These are phyloP conservation scores for Knufia fluminis DNA, from an alignment of 2,329 filamentous ascomycete genomes.

Conservation along the genomic window DNA sequence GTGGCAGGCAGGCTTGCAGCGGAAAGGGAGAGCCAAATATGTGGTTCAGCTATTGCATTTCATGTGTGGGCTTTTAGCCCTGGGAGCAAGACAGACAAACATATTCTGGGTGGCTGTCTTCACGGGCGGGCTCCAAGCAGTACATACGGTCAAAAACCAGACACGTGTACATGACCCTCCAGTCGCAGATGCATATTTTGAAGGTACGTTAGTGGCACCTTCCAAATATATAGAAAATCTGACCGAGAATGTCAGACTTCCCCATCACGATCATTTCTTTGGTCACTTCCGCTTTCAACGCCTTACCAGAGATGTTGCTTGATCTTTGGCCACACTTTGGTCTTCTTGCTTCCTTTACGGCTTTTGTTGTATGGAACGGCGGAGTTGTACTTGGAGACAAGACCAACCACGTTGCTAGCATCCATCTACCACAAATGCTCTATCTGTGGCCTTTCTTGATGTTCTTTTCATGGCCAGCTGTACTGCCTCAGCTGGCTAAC, in stretches of 20 bases:
- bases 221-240: not conserved
- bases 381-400: constrained; percentile 95
- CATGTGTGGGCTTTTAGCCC: constrained; percentile 52
- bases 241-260: constrained; percentile 22
- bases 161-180: constrained; percentile 40
- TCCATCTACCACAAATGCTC: constrained; percentile 85
- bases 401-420: constrained; percentile 79
- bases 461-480: constrained; percentile 80
- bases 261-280: constrained; percentile 47
- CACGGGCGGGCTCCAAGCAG: constrained; percentile 36
- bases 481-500: constrained; percentile 43
- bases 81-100: constrained; percentile 86
- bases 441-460: constrained; percentile 86
- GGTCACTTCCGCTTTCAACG: constrained; percentile 40
- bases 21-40: constrained; percentile 14
- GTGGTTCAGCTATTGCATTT: constrained; percentile 32
- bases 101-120: constrained; percentile 75
- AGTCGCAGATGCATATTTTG: constrained; percentile 38
- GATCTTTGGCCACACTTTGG: constrained; percentile 43
- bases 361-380: constrained; percentile 77
- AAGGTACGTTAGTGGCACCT: constrained; percentile 33
- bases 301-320: constrained; percentile 26
- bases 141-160: constrained; percentile 25
- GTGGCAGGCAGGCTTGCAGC: constrained; percentile 21
- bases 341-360: constrained; percentile 58